Conservation (phyloP, 441 rosid genomes). For the Corymbia citriodora region DNA sequence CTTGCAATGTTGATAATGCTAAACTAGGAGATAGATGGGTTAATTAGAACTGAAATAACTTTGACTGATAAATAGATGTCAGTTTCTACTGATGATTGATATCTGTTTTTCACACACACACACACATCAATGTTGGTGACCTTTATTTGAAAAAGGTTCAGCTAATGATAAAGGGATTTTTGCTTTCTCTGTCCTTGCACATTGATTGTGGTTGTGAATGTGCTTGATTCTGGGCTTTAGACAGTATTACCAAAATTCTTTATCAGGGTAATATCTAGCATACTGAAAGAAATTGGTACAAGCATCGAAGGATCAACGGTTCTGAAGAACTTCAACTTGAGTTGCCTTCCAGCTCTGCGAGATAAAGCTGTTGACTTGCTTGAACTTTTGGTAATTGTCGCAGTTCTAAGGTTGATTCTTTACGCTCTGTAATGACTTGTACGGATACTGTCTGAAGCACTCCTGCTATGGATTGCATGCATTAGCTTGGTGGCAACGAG, state of each 20-base stretch:
- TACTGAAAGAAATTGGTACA: slow-evolving; percentile 67
- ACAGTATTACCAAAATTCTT: slow-evolving; percentile 6
- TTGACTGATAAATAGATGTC: not conserved
- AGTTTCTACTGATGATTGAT: not conserved
- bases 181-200: not conserved
- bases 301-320: slow-evolving; percentile 65
- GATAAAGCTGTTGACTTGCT: slow-evolving; percentile 60
- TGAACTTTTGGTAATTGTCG: slow-evolving; percentile 76
- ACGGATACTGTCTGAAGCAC: not conserved
- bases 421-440: not conserved
- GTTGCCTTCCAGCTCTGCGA: slow-evolving; percentile 66
- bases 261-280: slow-evolving; percentile 53
- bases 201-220: not conserved
- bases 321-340: slow-evolving; percentile 73
- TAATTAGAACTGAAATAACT: not conserved
- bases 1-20: not conserved
- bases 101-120: not conserved
- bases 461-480: slow-evolving; percentile 8
- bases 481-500: slow-evolving; percentile 60
- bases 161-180: not conserved
- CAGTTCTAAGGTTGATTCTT: not conserved
- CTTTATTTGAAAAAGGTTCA: not conserved
- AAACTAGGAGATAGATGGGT: not conserved
- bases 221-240: not conserved
- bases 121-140: not conserved